Evolutionary conservation across 2,329 filamentous ascomycete species (phyloP).

Genomic region (Colletotrichum eremochloae): DNA sequence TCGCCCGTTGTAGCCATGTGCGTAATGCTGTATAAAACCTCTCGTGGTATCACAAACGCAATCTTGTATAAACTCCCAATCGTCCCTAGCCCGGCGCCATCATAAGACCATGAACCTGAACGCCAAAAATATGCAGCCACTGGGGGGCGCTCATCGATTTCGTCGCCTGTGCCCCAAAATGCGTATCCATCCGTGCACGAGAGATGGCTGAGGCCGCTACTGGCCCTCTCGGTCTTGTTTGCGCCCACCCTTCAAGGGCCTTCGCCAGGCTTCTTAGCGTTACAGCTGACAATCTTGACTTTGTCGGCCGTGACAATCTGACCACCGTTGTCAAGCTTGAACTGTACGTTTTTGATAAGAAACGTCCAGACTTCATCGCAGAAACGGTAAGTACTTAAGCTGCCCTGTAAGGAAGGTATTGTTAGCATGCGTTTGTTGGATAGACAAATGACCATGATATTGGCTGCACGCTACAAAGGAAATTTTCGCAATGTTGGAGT

Average conservation of each 20-base stretch:
- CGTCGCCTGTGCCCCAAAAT: constrained; percentile 18
- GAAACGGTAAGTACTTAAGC: constrained; percentile 98
- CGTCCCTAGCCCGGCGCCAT: constrained; percentile 27
- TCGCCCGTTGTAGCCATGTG: constrained; percentile 7
- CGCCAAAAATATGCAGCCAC: constrained; percentile 39
- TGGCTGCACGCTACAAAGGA: neutral
- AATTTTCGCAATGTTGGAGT: neutral
- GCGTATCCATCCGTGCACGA: constrained; percentile 23
- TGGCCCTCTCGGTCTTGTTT: constrained; percentile 2
- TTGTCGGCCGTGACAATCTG: constrained; percentile 85
- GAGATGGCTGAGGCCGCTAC: constrained; percentile 1
- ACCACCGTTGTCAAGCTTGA: constrained; percentile 90
- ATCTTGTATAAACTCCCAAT: constrained; percentile 31
- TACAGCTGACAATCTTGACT: constrained; percentile 99
- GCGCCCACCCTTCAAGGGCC: constrained; percentile 43
- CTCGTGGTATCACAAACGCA: constrained; percentile 38
- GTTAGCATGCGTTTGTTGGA: neutral
- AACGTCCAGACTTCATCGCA: constrained; percentile 99
- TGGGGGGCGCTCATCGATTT: constrained; percentile 20
- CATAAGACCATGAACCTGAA: constrained; percentile 30
- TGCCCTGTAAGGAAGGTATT: constrained; percentile 72
- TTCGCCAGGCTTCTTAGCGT: constrained; percentile 78
- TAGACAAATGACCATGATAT: neutral
- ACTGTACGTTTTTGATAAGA: constrained; percentile 97
- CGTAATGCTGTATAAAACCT: constrained; percentile 34